Conservation (phyloP, 805 yeast genomes). For the Schizosaccharomyces cryophilus region DNA sequence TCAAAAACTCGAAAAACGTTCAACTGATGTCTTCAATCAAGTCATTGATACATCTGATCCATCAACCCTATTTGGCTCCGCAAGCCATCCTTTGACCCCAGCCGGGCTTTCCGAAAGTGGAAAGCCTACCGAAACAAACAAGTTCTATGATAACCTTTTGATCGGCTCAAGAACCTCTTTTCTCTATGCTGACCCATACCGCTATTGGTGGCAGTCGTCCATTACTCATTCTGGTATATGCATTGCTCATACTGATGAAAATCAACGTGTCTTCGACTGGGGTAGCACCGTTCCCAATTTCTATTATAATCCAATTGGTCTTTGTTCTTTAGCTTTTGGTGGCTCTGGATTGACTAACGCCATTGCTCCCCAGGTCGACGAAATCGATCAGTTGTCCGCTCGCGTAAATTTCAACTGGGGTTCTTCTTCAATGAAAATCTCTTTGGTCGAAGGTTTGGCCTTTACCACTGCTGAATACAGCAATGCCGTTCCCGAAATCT, state of each 20-base stretch:
- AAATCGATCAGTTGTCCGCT: constrained; percentile 9
- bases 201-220: constrained; percentile 25
- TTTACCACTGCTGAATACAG: constrained; percentile 26
- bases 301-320: constrained; percentile 31
- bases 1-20: not conserved
- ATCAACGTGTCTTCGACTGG: constrained; percentile 21
- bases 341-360: constrained; percentile 23
- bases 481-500: constrained; percentile 10
- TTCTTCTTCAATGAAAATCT: constrained; percentile 10
- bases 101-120: not conserved
- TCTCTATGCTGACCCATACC: constrained; percentile 44
- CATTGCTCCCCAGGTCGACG: constrained; percentile 10
- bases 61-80: not conserved
- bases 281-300: constrained; percentile 21
- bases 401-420: constrained; percentile 6
- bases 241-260: constrained; percentile 28
- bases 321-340: constrained; percentile 31
- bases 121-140: constrained; percentile 38
- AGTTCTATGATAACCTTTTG: constrained; percentile 44
- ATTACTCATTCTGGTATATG: constrained; percentile 30
- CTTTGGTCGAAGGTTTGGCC: constrained; percentile 39
- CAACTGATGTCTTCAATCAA: not conserved
- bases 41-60: not conserved
- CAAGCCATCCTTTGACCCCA: not conserved
- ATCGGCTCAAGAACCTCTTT: constrained; percentile 29